Percentiles rank a stretch among this genome's conserved stretches.
These are phyloP conservation scores for Haplosporangium sp. DNA, from an alignment of 371 early-diverging fungal species.

Conservation along the genomic window DNA sequence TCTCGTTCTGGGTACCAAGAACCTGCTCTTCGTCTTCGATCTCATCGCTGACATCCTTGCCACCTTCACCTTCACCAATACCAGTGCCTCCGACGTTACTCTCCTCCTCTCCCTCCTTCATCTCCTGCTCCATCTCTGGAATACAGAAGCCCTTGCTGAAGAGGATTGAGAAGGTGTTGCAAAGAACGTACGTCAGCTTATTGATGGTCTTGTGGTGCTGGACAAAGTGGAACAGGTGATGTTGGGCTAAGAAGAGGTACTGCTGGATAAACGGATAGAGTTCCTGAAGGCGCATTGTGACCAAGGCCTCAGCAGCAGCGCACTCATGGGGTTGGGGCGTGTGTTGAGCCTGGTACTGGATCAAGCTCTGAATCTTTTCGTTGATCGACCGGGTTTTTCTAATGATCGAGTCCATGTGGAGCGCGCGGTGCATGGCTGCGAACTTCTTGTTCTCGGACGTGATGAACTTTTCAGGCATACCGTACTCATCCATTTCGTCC, in stretches of 20 bases:
- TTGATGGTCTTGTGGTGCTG: conserved; percentile 77
- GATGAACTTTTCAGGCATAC: conserved; percentile 67
- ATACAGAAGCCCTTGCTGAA: conserved; percentile 89
- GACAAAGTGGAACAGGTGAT: conserved; percentile 69
- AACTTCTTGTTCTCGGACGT: conserved; percentile 55
- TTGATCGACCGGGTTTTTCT: conserved; percentile 43
- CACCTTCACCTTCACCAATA: conserved; percentile 95
- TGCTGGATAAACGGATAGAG: conserved; percentile 76
- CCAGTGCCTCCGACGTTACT: conserved; percentile 83
- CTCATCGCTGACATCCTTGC: conserved; percentile 95
- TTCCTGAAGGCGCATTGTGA: conserved; percentile 59
- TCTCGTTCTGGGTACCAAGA: conserved; percentile 85
- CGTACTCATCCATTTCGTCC: conserved; percentile 62
- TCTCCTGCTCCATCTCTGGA: conserved; percentile 75
- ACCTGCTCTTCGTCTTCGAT: conserved; percentile 98
- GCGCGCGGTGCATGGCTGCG: conserved; percentile 40
- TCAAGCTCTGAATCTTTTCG: conserved; percentile 43
- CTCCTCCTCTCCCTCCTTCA: conserved; percentile 71
- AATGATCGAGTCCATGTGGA: conserved; percentile 50
- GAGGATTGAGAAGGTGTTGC: conserved; percentile 77
- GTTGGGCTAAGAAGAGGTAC: conserved; percentile 70
- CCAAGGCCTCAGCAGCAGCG: conserved; percentile 39
- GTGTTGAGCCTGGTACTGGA: conserved; percentile 19
- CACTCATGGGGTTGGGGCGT: conserved; percentile 9
- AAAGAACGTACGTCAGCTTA: conserved; percentile 73